These are phyloP conservation scores for Triangularia verruculosa DNA, from an alignment of 2,329 filamentous ascomycete species.

Conservation along the genomic window DNA sequence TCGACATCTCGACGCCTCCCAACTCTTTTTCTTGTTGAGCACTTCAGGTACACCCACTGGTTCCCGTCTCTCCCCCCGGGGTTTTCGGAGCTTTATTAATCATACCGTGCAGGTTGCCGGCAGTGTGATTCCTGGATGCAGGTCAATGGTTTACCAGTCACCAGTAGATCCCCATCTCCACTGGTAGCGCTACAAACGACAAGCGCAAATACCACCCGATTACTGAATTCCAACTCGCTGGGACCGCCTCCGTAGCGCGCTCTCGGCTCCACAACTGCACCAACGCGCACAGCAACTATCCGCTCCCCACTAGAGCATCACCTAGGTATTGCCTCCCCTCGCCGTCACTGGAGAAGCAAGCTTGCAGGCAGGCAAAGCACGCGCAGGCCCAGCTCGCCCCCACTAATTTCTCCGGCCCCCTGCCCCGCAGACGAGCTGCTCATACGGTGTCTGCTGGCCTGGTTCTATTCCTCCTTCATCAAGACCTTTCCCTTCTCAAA, in stretches of 20 bases:
- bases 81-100: background rate
- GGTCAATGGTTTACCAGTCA: background rate
- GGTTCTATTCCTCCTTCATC: background rate
- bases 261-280: constrained; percentile 6
- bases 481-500: background rate
- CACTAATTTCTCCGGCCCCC: background rate
- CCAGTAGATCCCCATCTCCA: constrained; percentile 2
- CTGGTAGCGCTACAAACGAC: constrained; percentile 2
- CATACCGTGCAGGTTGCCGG: background rate
- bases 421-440: background rate
- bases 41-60: background rate
- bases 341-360: background rate
- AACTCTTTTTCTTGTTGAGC: background rate
- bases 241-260: background rate
- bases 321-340: background rate
- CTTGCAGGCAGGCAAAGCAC: background rate
- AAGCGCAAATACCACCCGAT: background rate
- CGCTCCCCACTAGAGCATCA: background rate
- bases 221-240: constrained; percentile 6
- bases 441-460: background rate
- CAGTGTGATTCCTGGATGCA: background rate
- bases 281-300: background rate
- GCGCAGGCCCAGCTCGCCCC: background rate
- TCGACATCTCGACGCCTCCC: background rate
- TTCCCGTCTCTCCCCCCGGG: background rate